Evolutionary conservation across 176 grass and related monocot species (phyloP).

Genomic region (Poa annua): DNA sequence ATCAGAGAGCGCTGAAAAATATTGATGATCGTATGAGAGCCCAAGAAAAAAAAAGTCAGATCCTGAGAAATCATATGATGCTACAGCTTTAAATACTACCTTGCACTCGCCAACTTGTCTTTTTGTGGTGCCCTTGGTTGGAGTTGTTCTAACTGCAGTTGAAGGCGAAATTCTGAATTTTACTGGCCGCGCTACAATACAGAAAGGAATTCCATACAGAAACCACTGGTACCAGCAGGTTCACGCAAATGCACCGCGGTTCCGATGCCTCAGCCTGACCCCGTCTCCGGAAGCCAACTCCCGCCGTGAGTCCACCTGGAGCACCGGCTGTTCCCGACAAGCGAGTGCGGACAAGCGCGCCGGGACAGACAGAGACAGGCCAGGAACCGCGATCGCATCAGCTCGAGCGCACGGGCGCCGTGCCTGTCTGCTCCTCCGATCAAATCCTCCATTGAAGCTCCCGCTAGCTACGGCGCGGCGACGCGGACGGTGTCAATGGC

Average conservation of each 20-base stretch:
- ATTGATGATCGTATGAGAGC: too few relatives aligned
- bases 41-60: too few relatives aligned
- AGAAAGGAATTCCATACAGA: neutral
- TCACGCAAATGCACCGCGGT: slow-evolving; percentile 2
- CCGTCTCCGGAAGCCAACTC: neutral
- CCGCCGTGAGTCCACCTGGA: slow-evolving; percentile 28
- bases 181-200: neutral
- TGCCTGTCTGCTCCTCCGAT: neutral
- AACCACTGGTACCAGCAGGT: neutral
- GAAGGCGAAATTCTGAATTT: neutral
- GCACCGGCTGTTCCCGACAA: slow-evolving; percentile 11
- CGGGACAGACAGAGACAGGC: neutral
- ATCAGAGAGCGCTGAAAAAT: too few relatives aligned
- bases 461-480: neutral
- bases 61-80: too few relatives aligned
- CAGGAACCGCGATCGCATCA: neutral
- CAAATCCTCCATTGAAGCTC: neutral
- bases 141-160: too few relatives aligned
- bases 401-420: slow-evolving; percentile 13
- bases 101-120: too few relatives aligned
- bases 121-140: too few relatives aligned
- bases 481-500: neutral
- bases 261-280: neutral
- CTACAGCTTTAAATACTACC: too few relatives aligned
- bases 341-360: slow-evolving; percentile 22